These are phyloP conservation scores for Beauveria australis DNA, from an alignment of 2,329 filamentous ascomycete species.

Conservation along the genomic window DNA sequence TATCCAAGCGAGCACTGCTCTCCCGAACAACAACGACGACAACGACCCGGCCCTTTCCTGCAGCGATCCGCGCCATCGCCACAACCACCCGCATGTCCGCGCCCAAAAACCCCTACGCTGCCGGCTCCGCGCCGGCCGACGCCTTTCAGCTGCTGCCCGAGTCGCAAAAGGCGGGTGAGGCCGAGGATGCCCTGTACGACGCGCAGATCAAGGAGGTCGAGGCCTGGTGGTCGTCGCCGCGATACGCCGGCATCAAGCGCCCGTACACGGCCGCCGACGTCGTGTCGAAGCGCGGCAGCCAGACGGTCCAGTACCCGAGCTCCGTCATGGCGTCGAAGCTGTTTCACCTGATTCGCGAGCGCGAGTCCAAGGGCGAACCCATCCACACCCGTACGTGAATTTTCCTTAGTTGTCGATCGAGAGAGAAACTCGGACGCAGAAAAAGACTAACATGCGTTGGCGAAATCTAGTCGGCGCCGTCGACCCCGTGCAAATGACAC, in stretches of 20 bases:
- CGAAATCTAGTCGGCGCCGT: conserved; percentile 82
- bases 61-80: conserved; percentile 23
- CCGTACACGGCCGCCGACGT: conserved; percentile 88
- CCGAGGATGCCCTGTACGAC: conserved; percentile 80
- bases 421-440: too few relatives aligned
- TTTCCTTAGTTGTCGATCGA: background rate
- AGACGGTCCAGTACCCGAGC: conserved; percentile 83
- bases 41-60: background rate
- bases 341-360: conserved; percentile 78
- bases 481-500: conserved; percentile 98
- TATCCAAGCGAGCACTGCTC: conserved; percentile 8
- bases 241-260: conserved; percentile 82
- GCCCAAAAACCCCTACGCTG: conserved; percentile 26
- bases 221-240: conserved; percentile 80
- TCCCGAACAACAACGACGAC: background rate
- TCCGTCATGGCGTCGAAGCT: conserved; percentile 93
- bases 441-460: background rate
- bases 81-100: conserved; percentile 23
- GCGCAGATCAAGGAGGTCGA: conserved; percentile 78
- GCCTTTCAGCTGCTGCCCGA: conserved; percentile 81
- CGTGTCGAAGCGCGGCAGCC: conserved; percentile 82
- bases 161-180: conserved; percentile 63
- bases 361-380: conserved; percentile 69
- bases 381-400: conserved; percentile 76
- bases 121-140: conserved; percentile 47